These are phyloP conservation scores for Herpetomonas muscarum DNA, from an alignment of 208 protist genomes.

Conservation along the genomic window DNA sequence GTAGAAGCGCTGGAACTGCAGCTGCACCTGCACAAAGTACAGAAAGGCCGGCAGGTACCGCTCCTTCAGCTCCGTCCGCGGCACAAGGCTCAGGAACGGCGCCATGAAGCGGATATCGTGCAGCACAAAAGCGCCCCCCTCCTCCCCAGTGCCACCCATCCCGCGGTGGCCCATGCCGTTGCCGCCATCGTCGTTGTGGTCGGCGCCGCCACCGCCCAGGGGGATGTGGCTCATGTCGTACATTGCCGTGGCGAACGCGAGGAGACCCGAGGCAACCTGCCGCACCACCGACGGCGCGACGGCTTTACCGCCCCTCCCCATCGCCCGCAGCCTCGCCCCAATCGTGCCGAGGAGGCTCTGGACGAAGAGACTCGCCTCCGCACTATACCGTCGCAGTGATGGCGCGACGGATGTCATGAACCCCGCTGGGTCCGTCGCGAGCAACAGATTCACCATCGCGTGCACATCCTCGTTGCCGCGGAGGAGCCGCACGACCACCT, in stretches of 20 bases:
- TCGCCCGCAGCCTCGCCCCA: slow-evolving; percentile 31
- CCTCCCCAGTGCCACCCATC: neutral
- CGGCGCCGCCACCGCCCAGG: neutral
- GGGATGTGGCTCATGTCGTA: slow-evolving; percentile 9
- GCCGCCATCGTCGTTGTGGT: slow-evolving; percentile 2
- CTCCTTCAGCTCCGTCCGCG: slow-evolving; percentile 37
- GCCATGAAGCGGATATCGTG: slow-evolving; percentile 69
- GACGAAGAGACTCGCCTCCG: slow-evolving; percentile 45
- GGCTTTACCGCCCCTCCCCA: slow-evolving; percentile 12
- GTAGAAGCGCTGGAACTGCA: slow-evolving; percentile 44
- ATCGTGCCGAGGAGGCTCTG: slow-evolving; percentile 65
- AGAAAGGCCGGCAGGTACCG: slow-evolving; percentile 55
- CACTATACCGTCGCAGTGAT: slow-evolving; percentile 52
- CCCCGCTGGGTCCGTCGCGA: slow-evolving; percentile 33
- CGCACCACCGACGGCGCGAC: neutral
- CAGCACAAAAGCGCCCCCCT: slow-evolving; percentile 7
- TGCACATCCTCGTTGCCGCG: slow-evolving; percentile 51
- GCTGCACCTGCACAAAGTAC: slow-evolving; percentile 71
- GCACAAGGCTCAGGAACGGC: slow-evolving; percentile 67
- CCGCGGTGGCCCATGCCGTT: slow-evolving; percentile 4
- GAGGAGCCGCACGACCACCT: slow-evolving; percentile 46
- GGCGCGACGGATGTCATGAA: slow-evolving; percentile 60
- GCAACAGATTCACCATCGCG: slow-evolving; percentile 52
- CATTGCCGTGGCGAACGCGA: neutral
- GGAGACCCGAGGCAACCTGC: neutral